Evolutionary conservation across 1,139 yeast genomes (phyloP), one percentile per base, ranked within the genome.

Genomic region (Candida mesenterica): DNA sequence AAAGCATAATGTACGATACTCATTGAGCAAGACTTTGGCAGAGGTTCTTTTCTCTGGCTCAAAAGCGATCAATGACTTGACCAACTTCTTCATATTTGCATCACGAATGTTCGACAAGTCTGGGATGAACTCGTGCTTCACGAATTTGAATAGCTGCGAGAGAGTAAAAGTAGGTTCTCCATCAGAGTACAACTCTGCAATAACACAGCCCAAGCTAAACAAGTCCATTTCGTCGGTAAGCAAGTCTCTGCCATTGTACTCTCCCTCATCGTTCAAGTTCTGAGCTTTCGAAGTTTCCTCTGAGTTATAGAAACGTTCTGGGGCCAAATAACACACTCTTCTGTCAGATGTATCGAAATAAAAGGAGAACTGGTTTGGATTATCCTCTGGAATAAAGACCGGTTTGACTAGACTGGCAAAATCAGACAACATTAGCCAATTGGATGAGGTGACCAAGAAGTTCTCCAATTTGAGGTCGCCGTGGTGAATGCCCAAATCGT

Each of bases 381-480:
- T 92, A 49, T 89, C 95, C 46, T 87, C 96, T 0, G 97, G 97
- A 19, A 94, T 62, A 49, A 72, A 82, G 0, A 79, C 81, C 0
- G 99, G 99, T 57, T 94, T 94, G 7, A 52, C 53, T 55, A 77
- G 77, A 2, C 79, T 71, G 3, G 96, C 84, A 62, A 92, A 90
- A 59, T 94, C 99, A 1, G 88, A 67, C 12, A 94, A 55, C 46
- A 83, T 64, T 1, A 82, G 65, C 96, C 97, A 90, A 56, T 88
- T 85, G 85, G 96, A 86, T 16, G 94, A 79, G 0, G 96, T 85
- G 2, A 89, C 82, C 39, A 94, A 61, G 17, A 90, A 75, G 57
- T 94, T 94, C 58, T 92, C 98, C 2, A 90, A 69, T 58, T 92
- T 89, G 46, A 94, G 70, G 61, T 94, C 98, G 3, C 98, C 98